Base-by-base conservation (phyloP, 139 green algal species). In the Ettlia oleoabundans region DNA sequence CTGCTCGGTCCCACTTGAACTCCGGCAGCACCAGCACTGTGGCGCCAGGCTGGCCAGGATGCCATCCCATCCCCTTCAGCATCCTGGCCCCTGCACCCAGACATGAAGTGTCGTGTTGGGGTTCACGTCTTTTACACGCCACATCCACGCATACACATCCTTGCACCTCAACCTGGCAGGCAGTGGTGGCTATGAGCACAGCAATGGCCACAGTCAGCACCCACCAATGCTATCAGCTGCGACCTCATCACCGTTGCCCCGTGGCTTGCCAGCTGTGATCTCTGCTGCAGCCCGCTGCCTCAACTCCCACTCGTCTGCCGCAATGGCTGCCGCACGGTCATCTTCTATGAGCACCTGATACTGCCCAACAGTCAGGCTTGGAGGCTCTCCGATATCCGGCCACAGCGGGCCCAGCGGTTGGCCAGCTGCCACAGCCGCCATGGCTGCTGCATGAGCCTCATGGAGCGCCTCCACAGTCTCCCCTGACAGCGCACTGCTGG, bases 61-160 rank as follows among this genome's bases (percentile, higher is more conserved):
- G 47, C 51, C 71, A 78, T 30, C 71, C 47, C 71, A 78, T 78
- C 19, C 47, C 22, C 4, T 43, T 33, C 71, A 78, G 51, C 72
- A 79, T 67, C n/a, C 51, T 38, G 0, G 72, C 72, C 18, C 72
- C 72, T 79, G 72, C 68, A 76, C n/a, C n/a, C n/a, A n/a, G n/a
- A n/a, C n/a, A n/a, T n/a, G n/a, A n/a, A n/a, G n/a, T n/a, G n/a
- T n/a, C n/a, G n/a, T n/a, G n/a, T n/a, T n/a, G n/a, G n/a, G n/a
- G n/a, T n/a, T n/a, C n/a, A n/a, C n/a, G n/a, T n/a, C n/a, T n/a
- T n/a, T n/a, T n/a, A n/a, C n/a, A n/a, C n/a, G n/a, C n/a, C n/a
- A n/a, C n/a, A n/a, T n/a, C n/a, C n/a, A n/a, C n/a, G n/a, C n/a
- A n/a, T n/a, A n/a, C n/a, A n/a, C n/a, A n/a, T n/a, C n/a, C n/a